Evolutionary conservation across 257 asterid species (phyloP).

Genomic region (Paulownia fortunei): DNA sequence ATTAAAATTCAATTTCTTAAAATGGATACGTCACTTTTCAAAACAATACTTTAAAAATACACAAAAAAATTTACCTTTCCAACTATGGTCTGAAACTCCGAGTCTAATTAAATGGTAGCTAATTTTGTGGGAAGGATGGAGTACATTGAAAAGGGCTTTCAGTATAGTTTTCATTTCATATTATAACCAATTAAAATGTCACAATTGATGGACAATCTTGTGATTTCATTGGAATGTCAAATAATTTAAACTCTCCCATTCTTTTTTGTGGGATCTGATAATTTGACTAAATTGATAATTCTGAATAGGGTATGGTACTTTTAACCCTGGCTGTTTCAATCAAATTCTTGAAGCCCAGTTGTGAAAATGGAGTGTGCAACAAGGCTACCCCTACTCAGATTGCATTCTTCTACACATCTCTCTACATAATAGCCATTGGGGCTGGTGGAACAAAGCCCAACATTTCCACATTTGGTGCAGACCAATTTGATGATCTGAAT

Average conservation of each 20-base stretch:
- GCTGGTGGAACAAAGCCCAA: constrained; percentile 94
- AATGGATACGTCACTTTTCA: too few relatives aligned
- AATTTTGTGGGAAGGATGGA: too few relatives aligned
- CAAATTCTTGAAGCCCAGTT: constrained; percentile 63
- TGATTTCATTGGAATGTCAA: not conserved
- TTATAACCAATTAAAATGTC: not conserved
- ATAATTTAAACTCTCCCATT: not conserved
- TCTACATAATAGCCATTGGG: constrained; percentile 81
- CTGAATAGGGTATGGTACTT: constrained; percentile 80
- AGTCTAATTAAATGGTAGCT: too few relatives aligned
- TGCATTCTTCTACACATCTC: constrained; percentile 75
- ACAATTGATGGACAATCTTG: not conserved
- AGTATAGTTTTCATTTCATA: not conserved
- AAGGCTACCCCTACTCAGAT: constrained; percentile 65
- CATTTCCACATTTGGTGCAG: constrained; percentile 92
- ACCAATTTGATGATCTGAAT: constrained; percentile 80
- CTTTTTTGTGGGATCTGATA: not conserved
- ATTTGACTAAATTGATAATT: not conserved
- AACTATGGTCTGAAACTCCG: too few relatives aligned
- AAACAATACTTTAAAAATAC: too few relatives aligned
- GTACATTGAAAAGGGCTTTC: not conserved
- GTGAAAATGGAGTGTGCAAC: constrained; percentile 70
- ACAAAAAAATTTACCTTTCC: too few relatives aligned
- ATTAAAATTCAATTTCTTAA: too few relatives aligned
- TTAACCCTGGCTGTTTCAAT: constrained; percentile 75